Conservation (phyloP, 768 basidiomycete species). For the Amanita muscaria region DNA sequence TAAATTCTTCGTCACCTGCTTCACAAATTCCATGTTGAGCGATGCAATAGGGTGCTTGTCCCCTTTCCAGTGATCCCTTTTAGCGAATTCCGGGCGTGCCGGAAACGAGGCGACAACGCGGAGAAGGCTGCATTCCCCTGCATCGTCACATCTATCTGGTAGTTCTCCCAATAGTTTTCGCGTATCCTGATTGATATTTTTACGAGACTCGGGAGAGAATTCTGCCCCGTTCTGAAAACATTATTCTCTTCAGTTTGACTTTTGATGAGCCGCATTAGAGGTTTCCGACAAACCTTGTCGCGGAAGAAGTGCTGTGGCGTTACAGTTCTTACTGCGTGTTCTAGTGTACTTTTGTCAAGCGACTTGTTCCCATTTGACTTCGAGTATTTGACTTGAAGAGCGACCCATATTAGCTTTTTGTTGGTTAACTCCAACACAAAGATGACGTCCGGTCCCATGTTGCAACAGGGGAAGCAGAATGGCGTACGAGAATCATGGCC, state of each 20-base stretch:
- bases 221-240: slow-evolving; percentile 26
- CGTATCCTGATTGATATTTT: slow-evolving; percentile 22
- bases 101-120: slow-evolving; percentile 35
- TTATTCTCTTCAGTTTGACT: not conserved
- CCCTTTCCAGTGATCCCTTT: not conserved
- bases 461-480: slow-evolving; percentile 31
- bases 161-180: slow-evolving; percentile 19
- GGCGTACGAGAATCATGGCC: slow-evolving; percentile 22
- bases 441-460: slow-evolving; percentile 36
- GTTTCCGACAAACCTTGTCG: slow-evolving; percentile 24
- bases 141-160: slow-evolving; percentile 26
- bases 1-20: slow-evolving; percentile 27
- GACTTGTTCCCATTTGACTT: slow-evolving; percentile 20
- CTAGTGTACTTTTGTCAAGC: slow-evolving; percentile 22
- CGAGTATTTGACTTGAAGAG: slow-evolving; percentile 33
- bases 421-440: slow-evolving; percentile 30
- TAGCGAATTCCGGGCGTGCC: slow-evolving; percentile 20
- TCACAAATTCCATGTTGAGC: slow-evolving; percentile 32
- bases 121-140: slow-evolving; percentile 32
- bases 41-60: slow-evolving; percentile 31
- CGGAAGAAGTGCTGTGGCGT: slow-evolving; percentile 32
- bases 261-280: not conserved
- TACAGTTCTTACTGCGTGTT: slow-evolving; percentile 33
- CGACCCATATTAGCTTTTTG: slow-evolving; percentile 31
- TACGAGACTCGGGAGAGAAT: slow-evolving; percentile 26